Base-by-base conservation (phyloP, 805 yeast genomes). In the Teunomyces tritomae region DNA sequence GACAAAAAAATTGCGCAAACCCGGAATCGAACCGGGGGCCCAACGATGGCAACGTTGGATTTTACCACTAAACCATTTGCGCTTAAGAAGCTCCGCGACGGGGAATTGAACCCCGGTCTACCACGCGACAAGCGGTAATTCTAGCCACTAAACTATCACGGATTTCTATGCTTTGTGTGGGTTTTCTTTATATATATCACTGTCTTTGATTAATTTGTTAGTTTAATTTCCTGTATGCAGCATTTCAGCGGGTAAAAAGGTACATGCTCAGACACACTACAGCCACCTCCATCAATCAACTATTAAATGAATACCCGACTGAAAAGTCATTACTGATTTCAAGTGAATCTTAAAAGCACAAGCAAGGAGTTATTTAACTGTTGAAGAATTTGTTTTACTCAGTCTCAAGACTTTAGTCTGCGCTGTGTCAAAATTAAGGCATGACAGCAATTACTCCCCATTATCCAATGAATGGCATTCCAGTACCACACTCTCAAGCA, bases 11-110 rank as follows among this genome's bases (percentile, higher is more conserved):
- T 46, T 46, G 49, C 49, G 49, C 49, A 46, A 46, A 40, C 45
- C 49, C 49, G 49, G 49, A 46, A 46, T 46, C 49, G 49, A 46
- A 46, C 42, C 49, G 45, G 49, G 49, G 49, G 36, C 36, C 36
- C 17, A 28, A 28, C 30, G 30, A 28, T 28, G 30, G 30, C 30
- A 28, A 28, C 30, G 30, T 28, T 28, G 30, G 30, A 28, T 28
- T 28, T 28, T 28, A 28, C 30, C 30, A 28, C 30, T 28, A 28
- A 28, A 28, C 30, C 30, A 28, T 28, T 28, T 28, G 30, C 30
- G 30, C 30, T 9, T 3, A 28, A 28, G 29, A 10, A 28, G 11
- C 29, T 28, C 29, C 29, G 29, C 30, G 30, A 28, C 30, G 30
- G 30, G 30, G 30, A 28, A 28, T 28, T 28, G 30, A 28, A 28